Evolutionary conservation across 805 yeast genomes (phyloP).

Genomic region (Candida nanaspora): DNA sequence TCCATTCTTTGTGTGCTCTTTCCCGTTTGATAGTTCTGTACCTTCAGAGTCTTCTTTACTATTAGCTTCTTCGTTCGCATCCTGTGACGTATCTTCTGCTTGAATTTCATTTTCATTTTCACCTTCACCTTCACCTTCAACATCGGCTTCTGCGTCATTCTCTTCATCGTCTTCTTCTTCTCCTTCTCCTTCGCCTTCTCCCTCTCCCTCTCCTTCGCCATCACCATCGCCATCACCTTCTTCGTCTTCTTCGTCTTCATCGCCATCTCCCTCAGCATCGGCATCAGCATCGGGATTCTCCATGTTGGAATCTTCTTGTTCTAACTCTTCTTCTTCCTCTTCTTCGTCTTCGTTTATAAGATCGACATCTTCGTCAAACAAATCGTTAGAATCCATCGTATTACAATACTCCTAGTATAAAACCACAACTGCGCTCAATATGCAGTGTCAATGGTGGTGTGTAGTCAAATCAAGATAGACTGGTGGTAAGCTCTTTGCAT

Average conservation of each 20-base stretch:
- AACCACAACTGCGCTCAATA: conserved; percentile 6
- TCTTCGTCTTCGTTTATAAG: conserved; percentile 14
- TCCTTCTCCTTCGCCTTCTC: conserved; percentile 18
- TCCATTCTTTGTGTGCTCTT: not conserved
- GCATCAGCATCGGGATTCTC: conserved; percentile 18
- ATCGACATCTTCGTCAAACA: conserved; percentile 22
- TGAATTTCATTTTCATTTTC: not conserved
- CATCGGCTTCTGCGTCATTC: not conserved
- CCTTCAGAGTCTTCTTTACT: not conserved
- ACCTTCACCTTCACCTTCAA: conserved; percentile 1
- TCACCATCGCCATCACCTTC: conserved; percentile 21
- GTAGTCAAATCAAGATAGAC: too few species aligned
- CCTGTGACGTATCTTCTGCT: not conserved
- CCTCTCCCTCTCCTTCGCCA: conserved; percentile 23
- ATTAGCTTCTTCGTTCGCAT: not conserved
- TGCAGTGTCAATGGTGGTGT: not conserved
- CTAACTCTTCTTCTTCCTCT: conserved; percentile 16
- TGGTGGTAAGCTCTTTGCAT: too few species aligned
- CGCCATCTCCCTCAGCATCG: conserved; percentile 18
- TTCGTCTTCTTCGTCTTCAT: conserved; percentile 17
- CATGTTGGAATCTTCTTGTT: conserved; percentile 18
- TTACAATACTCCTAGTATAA: too few species aligned
- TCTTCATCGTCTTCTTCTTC: conserved; percentile 7
- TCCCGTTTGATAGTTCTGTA: not conserved
- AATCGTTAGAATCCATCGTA: conserved; percentile 16